Evolutionary conservation across 345 rosid species (phyloP).

Genomic region (Salix caprea): DNA sequence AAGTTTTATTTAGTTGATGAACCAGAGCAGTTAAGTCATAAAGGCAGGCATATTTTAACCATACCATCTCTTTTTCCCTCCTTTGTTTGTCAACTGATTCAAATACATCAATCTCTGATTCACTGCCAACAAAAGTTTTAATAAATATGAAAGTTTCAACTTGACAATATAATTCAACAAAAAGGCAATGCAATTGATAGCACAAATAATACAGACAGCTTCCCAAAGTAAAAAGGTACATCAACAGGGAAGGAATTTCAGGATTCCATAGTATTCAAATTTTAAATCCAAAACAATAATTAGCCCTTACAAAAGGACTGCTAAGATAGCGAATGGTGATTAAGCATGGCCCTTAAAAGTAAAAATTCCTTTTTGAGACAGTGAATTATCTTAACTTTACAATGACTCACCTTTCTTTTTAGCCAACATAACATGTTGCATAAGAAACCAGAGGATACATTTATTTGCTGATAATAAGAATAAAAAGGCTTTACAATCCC

Average conservation of each 20-base stretch:
- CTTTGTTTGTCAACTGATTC: conserved; percentile 77
- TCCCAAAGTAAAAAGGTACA: background rate
- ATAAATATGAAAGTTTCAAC: conserved; percentile 1
- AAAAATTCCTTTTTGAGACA: background rate
- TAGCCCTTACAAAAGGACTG: background rate
- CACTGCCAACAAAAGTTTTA: conserved; percentile 41
- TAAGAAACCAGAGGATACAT: background rate
- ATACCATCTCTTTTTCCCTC: conserved; percentile 69
- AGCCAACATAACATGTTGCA: background rate
- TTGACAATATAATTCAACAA: background rate
- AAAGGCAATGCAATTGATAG: background rate
- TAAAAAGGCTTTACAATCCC: background rate
- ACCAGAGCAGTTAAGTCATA: background rate
- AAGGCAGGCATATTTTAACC: conserved; percentile 13
- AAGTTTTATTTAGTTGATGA: background rate
- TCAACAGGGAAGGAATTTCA: background rate
- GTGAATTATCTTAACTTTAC: background rate
- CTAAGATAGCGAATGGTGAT: background rate
- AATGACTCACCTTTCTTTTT: background rate
- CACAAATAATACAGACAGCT: background rate
- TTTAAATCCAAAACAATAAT: background rate
- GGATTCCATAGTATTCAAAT: background rate
- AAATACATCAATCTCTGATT: conserved; percentile 82
- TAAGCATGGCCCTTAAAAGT: background rate
- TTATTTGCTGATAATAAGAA: background rate